Conservation (phyloP, 1,284 basidiomycete genomes). For the Cutaneotrichosporon cutaneum region DNA sequence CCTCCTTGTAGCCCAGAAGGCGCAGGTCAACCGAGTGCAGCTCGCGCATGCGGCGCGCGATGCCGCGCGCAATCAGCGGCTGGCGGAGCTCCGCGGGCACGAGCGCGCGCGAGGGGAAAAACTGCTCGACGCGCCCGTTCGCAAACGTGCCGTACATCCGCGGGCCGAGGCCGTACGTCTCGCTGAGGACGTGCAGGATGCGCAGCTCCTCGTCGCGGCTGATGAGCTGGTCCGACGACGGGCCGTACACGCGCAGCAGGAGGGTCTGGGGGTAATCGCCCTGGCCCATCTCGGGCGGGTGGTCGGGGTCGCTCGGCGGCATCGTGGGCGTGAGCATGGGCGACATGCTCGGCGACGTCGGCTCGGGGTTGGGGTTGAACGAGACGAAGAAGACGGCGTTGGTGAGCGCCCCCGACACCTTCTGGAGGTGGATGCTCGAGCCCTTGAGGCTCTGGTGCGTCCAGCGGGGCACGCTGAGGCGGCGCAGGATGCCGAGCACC, state of each 20-base stretch:
- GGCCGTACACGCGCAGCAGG: constrained; percentile 83
- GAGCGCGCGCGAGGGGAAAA: constrained; percentile 81
- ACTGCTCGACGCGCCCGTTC: constrained; percentile 90
- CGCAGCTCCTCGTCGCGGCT: constrained; percentile 79
- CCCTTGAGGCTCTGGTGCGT: constrained; percentile 49
- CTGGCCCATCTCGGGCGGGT: constrained; percentile 33
- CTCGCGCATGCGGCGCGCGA: constrained; percentile 87
- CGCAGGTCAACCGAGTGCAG: constrained; percentile 83
- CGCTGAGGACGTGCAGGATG: constrained; percentile 81
- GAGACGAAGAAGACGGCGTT: constrained; percentile 93
- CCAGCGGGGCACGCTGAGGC: constrained; percentile 48
- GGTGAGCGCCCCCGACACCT: constrained; percentile 86
- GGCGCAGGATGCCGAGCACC: constrained; percentile 42
- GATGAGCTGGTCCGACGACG: constrained; percentile 78
- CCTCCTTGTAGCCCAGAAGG: constrained; percentile 59
- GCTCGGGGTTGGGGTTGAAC: constrained; percentile 50
- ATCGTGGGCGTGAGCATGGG: constrained; percentile 51
- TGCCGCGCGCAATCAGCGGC: constrained; percentile 71
- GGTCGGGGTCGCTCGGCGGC: constrained; percentile 42
- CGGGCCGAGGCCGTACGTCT: constrained; percentile 82
- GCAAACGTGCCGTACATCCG: constrained; percentile 86
- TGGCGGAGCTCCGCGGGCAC: constrained; percentile 73
- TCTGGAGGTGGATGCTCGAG: constrained; percentile 64
- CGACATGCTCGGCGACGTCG: constrained; percentile 47
- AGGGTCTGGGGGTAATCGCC: constrained; percentile 61